These are phyloP conservation scores for Verticillium zaregamsianum DNA, from an alignment of 2,329 filamentous ascomycete genomes.

Conservation along the genomic window DNA sequence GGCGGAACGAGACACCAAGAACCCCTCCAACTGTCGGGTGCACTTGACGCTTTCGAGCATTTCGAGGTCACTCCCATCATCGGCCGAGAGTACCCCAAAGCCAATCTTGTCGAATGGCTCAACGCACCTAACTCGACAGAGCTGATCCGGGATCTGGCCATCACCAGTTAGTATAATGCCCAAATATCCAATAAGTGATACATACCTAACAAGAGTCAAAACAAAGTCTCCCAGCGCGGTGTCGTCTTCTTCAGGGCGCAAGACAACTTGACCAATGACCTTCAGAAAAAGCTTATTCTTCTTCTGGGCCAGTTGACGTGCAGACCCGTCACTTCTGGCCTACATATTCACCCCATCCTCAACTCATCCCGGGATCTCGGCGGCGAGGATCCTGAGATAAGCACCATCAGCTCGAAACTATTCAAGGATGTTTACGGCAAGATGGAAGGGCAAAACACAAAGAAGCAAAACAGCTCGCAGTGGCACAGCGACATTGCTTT, in stretches of 20 bases:
- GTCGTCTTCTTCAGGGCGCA: conserved; percentile 64
- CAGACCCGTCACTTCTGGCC: conserved; percentile 50
- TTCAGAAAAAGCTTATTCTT: conserved; percentile 57
- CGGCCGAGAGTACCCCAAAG: conserved; percentile 47
- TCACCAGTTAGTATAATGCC: conserved; percentile 42
- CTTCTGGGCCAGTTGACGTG: conserved; percentile 56
- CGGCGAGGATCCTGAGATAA: conserved; percentile 49
- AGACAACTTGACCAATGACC: conserved; percentile 49
- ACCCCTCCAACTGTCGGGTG: conserved; percentile 39
- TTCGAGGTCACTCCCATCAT: conserved; percentile 53
- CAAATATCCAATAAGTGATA: neutral
- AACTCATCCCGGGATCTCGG: conserved; percentile 51
- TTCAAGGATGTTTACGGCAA: conserved; percentile 33
- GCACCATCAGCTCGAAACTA: conserved; percentile 52
- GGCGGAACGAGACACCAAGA: conserved; percentile 10
- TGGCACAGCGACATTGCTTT: conserved; percentile 56
- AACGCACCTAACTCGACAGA: conserved; percentile 52
- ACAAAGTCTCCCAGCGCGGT: conserved; percentile 54
- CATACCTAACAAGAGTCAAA: neutral
- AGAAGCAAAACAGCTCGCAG: conserved; percentile 22
- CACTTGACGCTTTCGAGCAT: conserved; percentile 39
- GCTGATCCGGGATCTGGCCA: conserved; percentile 54
- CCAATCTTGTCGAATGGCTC: conserved; percentile 52
- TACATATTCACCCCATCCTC: conserved; percentile 58
- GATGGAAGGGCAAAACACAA: conserved; percentile 19